Evolutionary conservation across 2,329 filamentous ascomycete species (phyloP), one percentile per base, ranked within the genome.

Genomic region (Bertia moriformis): DNA sequence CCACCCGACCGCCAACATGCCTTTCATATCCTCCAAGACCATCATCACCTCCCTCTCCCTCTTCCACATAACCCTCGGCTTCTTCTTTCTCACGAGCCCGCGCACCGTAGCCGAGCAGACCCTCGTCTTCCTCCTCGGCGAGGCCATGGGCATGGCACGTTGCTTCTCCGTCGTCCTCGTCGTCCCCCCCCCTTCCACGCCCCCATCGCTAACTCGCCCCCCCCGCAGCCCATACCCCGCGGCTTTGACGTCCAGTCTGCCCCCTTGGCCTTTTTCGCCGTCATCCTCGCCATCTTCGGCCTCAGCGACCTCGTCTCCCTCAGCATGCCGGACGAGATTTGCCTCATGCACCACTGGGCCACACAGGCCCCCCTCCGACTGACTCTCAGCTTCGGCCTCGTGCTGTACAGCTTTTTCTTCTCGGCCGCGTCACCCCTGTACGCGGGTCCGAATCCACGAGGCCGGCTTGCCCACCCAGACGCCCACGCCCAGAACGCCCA

Each of bases 51-150:
- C 77, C 39, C 65, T 94, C 48, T 83, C 82, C 48, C 71, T 93
- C 54, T 86, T 91, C 64, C 84, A 94, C 61, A 60, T 94, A 46
- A 84, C 83, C 4, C 66, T 91, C 38, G 86, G 79, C 50, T 87
- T 80, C 60, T 85, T 91, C 64, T 81, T 95, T 62, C 68, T 93
- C 50, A 80, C 74, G 32, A 78, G 70, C 42, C 88, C 88, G 4
- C 62, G 64, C 44, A 67, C 72, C 33, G 68, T 95, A 49, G 76
- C 83, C 38, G 80, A 89, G 52, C 85, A 93, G 51, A 77, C 80
- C 39, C 58, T 93, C 17, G 83, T 94, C 37, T 84, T 76, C 48
- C 71, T 94, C 19, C 62, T 94, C 18, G 86, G 86, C 40, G 82
- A 93, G 58, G 76, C 83, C 39, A 83, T 93, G 76, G 75, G 79